Percentiles rank a stretch among this genome's conserved stretches.
These are phyloP conservation scores for Penicillium frequentans DNA, from an alignment of 2,329 filamentous ascomycete genomes.

Conservation along the genomic window DNA sequence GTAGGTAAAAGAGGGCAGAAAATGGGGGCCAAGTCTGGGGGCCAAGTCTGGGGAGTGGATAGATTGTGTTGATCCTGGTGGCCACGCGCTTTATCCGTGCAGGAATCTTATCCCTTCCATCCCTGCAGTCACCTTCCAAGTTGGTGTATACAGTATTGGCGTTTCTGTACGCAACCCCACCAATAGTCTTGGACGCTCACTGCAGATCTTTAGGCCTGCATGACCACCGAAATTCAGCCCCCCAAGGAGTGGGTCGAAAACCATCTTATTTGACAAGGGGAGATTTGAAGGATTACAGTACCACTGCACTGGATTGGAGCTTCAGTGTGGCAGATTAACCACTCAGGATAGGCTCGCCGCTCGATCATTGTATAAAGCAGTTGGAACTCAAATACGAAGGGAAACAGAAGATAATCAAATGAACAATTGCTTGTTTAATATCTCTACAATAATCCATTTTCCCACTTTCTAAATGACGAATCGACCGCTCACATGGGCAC, in stretches of 20 bases:
- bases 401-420: too few species aligned
- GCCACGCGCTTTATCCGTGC: neutral
- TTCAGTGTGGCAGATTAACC: neutral
- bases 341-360: too few species aligned
- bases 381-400: too few species aligned
- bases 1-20: neutral
- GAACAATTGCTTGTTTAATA: neutral
- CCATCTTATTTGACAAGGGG: neutral
- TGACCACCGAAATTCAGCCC: neutral
- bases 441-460: neutral
- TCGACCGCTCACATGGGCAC: neutral
- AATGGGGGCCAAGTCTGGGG: neutral
- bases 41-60: neutral
- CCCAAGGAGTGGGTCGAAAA: neutral
- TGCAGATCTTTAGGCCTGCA: neutral
- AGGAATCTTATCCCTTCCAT: neutral
- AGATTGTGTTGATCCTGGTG: neutral
- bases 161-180: neutral
- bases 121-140: neutral
- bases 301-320: neutral
- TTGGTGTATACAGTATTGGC: neutral
- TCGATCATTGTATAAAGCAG: too few species aligned
- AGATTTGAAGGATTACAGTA: neutral
- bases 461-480: neutral
- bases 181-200: neutral